Percentiles rank a stretch among this genome's conserved stretches.
These are phyloP conservation scores for Sarocladium kiliense DNA, from an alignment of 2,329 filamentous ascomycete genomes.

Conservation along the genomic window DNA sequence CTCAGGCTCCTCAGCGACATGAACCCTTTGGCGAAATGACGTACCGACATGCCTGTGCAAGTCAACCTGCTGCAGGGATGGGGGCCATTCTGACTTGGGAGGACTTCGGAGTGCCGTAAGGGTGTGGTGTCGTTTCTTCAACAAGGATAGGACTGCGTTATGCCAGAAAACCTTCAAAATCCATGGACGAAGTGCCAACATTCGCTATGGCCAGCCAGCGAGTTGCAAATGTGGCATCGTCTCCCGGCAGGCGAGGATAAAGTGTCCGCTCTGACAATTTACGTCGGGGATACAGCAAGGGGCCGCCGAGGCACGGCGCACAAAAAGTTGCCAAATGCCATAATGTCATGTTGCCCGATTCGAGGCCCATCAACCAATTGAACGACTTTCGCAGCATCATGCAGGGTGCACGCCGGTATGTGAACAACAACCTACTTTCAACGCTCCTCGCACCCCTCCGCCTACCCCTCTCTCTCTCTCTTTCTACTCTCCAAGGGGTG, in stretches of 20 bases:
- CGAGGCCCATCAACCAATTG: background rate
- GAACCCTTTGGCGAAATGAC: slow-evolving; percentile 18
- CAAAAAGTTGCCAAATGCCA: slow-evolving; percentile 7
- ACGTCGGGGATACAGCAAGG: background rate
- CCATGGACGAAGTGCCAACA: background rate
- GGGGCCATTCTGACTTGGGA: background rate
- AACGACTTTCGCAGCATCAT: background rate
- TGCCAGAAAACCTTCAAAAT: too few species aligned
- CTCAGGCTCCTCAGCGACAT: slow-evolving; percentile 15
- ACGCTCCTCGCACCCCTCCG: background rate
- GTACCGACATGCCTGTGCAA: slow-evolving; percentile 15
- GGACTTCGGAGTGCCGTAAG: background rate
- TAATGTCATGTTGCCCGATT: slow-evolving; percentile 7
- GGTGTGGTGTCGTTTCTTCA: background rate
- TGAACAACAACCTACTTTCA: background rate
- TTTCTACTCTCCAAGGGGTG: background rate
- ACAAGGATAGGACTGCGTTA: background rate
- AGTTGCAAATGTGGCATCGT: too few species aligned
- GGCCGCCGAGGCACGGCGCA: background rate
- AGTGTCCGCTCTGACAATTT: background rate
- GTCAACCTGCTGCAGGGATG: background rate
- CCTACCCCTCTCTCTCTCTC: background rate
- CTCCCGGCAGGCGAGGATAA: too few species aligned
- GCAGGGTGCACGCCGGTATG: background rate
- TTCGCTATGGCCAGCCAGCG: too few species aligned